Evolutionary conservation across 2,329 filamentous ascomycete genomes (phyloP), one percentile per base, ranked within the genome.

Genomic region (Fusarium sp.): DNA sequence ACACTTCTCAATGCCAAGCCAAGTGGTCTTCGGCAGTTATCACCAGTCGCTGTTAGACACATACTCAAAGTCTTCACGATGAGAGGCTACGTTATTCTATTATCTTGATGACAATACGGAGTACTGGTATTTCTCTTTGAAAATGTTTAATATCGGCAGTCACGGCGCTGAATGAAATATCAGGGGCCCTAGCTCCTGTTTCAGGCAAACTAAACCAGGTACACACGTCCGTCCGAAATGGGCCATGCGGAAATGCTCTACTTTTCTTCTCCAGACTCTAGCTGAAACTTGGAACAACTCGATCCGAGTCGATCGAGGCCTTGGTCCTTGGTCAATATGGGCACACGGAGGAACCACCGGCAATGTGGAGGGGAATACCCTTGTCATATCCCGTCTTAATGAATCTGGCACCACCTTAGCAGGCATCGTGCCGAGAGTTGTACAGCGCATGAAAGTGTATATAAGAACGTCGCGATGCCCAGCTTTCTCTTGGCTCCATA

Each of bases 131-230:
- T 5, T 23, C 23, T 53, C 2, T n/a, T 42, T 15, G 17, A 11
- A 8, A 26, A 23, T 51, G n/a, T 21, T 30, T 30, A 30, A 43
- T 28, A 9, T 20, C 49, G 51, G 52, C 28, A 47, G 20, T 19
- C n/a, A n/a, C 62, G 42, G 54, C n/a, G 48, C 43, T 8, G 36
- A 28, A n/a, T 66, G 30, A 62, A 56, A 67, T 67, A 59, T 67
- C 56, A 68, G 65, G 65, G 65, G 45, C n/a, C 19, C 39, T 40
- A 49, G 62, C 56, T 63, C 47, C 38, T 59, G 65, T 69, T 68
- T 68, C 65, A 68, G 49, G 46, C 62, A 28, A 21, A 51, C 34
- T 15, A 49, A 47, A 15, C 52, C 63, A 46, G 52, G 65, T 44
- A 38, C 43, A 57, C 43, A 30, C 32, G 45, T 65, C 56, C 38